Base-by-base conservation (phyloP, 164 flowering plant species). In the Berberis vulgaris region DNA sequence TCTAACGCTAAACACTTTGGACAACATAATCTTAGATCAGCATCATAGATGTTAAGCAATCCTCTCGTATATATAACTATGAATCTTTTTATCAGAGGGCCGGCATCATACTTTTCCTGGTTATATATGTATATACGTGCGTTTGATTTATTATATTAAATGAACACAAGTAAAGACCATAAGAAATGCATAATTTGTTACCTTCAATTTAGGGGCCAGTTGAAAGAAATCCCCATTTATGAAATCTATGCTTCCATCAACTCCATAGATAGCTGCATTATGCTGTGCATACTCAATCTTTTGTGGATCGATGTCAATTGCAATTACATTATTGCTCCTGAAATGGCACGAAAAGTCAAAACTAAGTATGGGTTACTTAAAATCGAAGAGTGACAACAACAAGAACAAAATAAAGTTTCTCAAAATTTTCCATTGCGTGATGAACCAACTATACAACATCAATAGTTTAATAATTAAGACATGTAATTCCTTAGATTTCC, bases 221-320 rank as follows among this genome's bases (percentile, higher is more conserved):
- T 59, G 45, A 66, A 94, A 87, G 59, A 75, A 82, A 76, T 94
- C 88, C 5, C 95, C 99, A 12, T 49, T 69, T 42, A 94, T 69
- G 69, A 94, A 94, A 62, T 91, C 97, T 68, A 94, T 91, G 54
- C 61, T 64, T 64, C 78, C 86, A 55, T 68, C 73, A 47, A 87
- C 96, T 54, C 89, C 97, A 79, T 94, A 91, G 41, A 94, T 79
- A 56, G 81, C 71, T n/a, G 98, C 97, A 81, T 94, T 94, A 69
- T 89, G 86, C 5, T 63, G 78, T 9, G 99, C 96, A 79, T 79
- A 86, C 38, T 77, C 88, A 69, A 94, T 85, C 82, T 82, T 94
- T 72, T 69, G 79, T 41, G 88, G 89, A 77, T 91, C 96, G 65
- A 94, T 85, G 77, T 94, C 99, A 74, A 94, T 77, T 58, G 96